These are phyloP conservation scores for Sapria himalayana DNA, from an alignment of 345 rosid genomes.

Conservation along the genomic window DNA sequence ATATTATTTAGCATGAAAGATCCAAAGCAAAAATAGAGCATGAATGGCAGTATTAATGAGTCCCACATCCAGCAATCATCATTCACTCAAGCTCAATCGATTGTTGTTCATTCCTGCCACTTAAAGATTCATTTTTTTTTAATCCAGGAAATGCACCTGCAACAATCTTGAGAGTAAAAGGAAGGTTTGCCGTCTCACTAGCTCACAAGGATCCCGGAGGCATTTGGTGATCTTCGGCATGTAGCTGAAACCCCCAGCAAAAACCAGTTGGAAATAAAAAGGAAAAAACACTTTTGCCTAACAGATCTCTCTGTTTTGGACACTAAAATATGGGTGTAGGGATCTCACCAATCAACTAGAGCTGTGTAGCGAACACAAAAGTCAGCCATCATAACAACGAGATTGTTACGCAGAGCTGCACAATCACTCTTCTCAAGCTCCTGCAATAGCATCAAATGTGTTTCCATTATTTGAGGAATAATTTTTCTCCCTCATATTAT, in stretches of 20 bases:
- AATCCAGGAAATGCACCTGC: conserved; percentile 43
- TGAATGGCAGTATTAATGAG: too few species aligned
- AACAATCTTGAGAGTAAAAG: conserved; percentile 72
- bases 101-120: too few species aligned
- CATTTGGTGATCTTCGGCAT: conserved; percentile 70
- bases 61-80: too few species aligned
- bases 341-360: conserved; percentile 69
- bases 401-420: conserved; percentile 81
- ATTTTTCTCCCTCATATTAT: too few species aligned
- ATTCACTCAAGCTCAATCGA: too few species aligned
- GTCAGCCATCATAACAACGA: conserved; percentile 72
- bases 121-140: too few species aligned
- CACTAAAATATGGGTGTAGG: too few species aligned
- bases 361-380: conserved; percentile 88
- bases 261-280: conserved; percentile 7
- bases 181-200: conserved; percentile 86
- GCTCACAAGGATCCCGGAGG: conserved; percentile 72
- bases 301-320: background rate
- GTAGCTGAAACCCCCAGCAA: conserved; percentile 33
- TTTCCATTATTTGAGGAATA: too few species aligned
- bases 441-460: conserved; percentile 17
- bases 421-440: conserved; percentile 84
- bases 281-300: conserved; percentile 8
- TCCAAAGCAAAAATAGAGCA: too few species aligned
- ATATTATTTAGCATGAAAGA: too few species aligned